Base-by-base conservation (phyloP, 495 filamentous ascomycete genomes). In the Mycothermus thermophilus region DNA sequence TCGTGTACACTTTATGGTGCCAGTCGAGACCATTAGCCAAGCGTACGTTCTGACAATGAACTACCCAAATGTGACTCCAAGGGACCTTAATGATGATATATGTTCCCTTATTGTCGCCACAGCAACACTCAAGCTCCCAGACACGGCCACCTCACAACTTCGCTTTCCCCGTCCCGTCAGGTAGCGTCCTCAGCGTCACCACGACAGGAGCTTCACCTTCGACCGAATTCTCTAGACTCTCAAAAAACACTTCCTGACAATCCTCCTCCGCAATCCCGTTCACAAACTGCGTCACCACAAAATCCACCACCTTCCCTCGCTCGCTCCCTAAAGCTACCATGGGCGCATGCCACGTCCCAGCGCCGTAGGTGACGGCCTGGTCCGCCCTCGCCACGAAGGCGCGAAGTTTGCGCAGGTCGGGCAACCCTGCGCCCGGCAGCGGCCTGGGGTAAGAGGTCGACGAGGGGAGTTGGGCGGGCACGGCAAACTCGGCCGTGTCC, bases 271-370 rank as follows among this genome's bases (percentile, higher is more conserved):
- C 72, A 23, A 87, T 79, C 4, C 82, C 85, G 58, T 92, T 97
- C 11, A 76, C 77, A 62, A 76, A 83, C 59, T 94, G 87, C 51
- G 83, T 69, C 7, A 95, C 86, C 16, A 93, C 74, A 59, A 96
- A 97, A 27, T 66, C 63, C 8, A 68, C 19, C 47, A 80, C 78
- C 18, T 85, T 69, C 14, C 71, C 63, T n/a, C n/a, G n/a, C 22
- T 63, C 44, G 30, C 60, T 48, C 1, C 88, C 90, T 14, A 95
- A 49, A 29, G 84, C 86, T 11, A 80, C 83, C 90, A 97, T 96
- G 2, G 90, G 90, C 43, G 88, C 86, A 68, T 97, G 90, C 88
- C 92, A 97, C 27, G 84, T 94, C 11, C 83, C 90, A 11, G 79
- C 73, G 9, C 71, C 81, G 58, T 96, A 97, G 11, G 85, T 94